Evolutionary conservation across 371 early-diverging fungal species (phyloP).

Genomic region (Coemansia sp.): DNA sequence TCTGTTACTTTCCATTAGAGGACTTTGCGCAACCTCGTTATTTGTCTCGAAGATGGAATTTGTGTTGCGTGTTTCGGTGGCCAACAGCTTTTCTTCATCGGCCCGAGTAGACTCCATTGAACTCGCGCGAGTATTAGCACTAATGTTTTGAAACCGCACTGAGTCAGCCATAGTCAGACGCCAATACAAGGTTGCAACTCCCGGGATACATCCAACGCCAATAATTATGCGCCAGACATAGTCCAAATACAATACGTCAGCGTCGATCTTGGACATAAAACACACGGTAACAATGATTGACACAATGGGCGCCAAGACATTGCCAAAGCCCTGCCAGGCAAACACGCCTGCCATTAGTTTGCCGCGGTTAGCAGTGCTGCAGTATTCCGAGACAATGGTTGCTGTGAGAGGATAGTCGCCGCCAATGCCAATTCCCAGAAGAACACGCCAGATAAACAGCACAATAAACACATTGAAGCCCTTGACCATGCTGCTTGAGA

Average conservation of each 20-base stretch:
- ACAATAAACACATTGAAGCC: constrained; percentile 73
- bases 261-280: constrained; percentile 65
- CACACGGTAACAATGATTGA: constrained; percentile 62
- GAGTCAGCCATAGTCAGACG: constrained; percentile 93
- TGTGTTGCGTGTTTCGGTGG: neutral
- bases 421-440: constrained; percentile 85
- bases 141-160: constrained; percentile 66
- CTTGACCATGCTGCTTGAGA: constrained; percentile 66
- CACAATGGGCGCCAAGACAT: constrained; percentile 74
- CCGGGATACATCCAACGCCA: constrained; percentile 83
- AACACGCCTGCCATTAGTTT: constrained; percentile 84
- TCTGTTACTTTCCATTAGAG: neutral
- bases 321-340: constrained; percentile 91
- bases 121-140: neutral
- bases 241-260: constrained; percentile 69
- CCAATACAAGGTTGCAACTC: constrained; percentile 78
- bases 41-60: neutral
- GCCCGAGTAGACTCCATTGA: neutral
- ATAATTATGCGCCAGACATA: constrained; percentile 86
- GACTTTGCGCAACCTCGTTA: neutral
- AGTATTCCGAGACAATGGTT: constrained; percentile 87
- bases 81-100: constrained; percentile 4
- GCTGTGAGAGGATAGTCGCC: constrained; percentile 87
- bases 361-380: constrained; percentile 71
- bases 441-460: constrained; percentile 78